Evolutionary conservation across 2,329 filamentous ascomycete genomes (phyloP).

Genomic region (Cladophialophora psammophila): DNA sequence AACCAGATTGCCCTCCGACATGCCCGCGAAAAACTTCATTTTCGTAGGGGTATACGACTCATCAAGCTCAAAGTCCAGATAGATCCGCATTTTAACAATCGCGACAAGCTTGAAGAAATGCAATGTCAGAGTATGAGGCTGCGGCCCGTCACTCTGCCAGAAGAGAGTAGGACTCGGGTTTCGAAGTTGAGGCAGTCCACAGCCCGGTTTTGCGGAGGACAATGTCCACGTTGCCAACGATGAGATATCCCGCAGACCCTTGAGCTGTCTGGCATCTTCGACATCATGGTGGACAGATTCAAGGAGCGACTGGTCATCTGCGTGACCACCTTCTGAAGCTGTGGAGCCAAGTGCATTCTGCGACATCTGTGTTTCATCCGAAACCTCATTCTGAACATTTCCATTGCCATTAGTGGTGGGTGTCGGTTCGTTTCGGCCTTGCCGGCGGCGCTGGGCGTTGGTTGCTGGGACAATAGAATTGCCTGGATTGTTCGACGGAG

Average conservation of each 20-base stretch:
- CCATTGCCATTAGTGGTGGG: constrained; percentile 27
- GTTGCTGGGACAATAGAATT: constrained; percentile 35
- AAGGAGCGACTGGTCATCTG: constrained; percentile 37
- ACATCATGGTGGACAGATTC: constrained; percentile 37
- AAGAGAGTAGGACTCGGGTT: constrained; percentile 64
- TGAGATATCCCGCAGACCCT: constrained; percentile 66
- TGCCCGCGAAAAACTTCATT: constrained; percentile 87
- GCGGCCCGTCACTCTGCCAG: constrained; percentile 72
- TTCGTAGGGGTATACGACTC: constrained; percentile 97
- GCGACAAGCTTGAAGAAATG: constrained; percentile 66
- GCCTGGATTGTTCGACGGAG: constrained; percentile 35
- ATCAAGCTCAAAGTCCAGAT: constrained; percentile 89
- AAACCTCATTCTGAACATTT: constrained; percentile 22
- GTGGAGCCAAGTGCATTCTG: constrained; percentile 25
- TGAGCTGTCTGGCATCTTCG: constrained; percentile 38
- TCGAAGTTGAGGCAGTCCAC: constrained; percentile 66
- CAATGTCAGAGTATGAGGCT: constrained; percentile 68
- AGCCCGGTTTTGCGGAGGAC: constrained; percentile 68
- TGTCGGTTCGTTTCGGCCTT: constrained; percentile 31
- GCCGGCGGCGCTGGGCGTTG: constrained; percentile 31
- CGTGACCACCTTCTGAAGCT: constrained; percentile 31
- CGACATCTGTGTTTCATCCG: constrained; percentile 31
- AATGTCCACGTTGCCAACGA: constrained; percentile 72
- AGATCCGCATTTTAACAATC: constrained; percentile 59
- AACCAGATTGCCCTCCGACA: constrained; percentile 87